Evolutionary conservation across 192 early-diverging fungal genomes (phyloP).

Genomic region (Entomortierella lignicola): DNA sequence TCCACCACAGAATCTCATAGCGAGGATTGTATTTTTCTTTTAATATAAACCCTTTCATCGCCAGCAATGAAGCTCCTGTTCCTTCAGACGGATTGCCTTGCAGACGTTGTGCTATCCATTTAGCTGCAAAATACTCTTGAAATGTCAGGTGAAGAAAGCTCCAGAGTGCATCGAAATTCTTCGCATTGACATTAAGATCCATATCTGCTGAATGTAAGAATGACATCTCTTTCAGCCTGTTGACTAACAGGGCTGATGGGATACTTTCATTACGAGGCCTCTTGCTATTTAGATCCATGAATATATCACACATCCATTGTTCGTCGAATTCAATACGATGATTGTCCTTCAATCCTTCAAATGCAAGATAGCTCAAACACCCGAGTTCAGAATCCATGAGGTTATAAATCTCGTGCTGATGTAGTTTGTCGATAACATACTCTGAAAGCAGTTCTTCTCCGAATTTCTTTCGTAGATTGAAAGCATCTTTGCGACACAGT

Average conservation of each 20-base stretch:
- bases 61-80: too few species aligned
- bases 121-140: constrained; percentile 35
- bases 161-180: constrained; percentile 7
- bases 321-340: constrained; percentile 23
- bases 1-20: constrained; percentile 40
- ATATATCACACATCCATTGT: too few species aligned
- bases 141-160: constrained; percentile 28
- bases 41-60: constrained; percentile 6
- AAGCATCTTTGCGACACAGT: constrained; percentile 22
- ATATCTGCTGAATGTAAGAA: constrained; percentile 27
- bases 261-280: too few species aligned
- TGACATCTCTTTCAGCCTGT: constrained; percentile 11
- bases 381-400: constrained; percentile 18
- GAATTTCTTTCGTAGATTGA: background rate
- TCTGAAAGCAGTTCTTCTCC: background rate
- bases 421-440: too few species aligned
- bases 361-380: constrained; percentile 20
- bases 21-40: constrained; percentile 21
- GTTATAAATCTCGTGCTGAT: background rate
- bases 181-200: background rate
- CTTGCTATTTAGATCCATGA: too few species aligned
- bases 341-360: constrained; percentile 23
- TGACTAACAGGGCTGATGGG: background rate
- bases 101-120: constrained; percentile 16
- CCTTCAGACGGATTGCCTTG: background rate